Evolutionary conservation across 257 asterid genomes (phyloP).

Genomic region (Jacaranda mimosifolia): DNA sequence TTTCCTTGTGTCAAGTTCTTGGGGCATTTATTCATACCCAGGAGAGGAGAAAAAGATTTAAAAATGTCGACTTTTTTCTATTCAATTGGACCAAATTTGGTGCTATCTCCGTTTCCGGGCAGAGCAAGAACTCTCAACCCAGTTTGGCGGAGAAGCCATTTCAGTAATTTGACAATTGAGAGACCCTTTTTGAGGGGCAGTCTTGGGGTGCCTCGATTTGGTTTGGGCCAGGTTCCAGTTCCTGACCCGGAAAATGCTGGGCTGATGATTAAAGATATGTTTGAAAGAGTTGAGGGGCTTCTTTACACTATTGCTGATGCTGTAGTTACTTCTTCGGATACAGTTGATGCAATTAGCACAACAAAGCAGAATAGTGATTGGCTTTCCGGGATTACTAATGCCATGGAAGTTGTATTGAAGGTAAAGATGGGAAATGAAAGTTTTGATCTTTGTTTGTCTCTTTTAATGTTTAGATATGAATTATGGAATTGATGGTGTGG

Average conservation of each 20-base stretch:
- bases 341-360: constrained; percentile 56
- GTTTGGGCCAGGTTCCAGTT: constrained; percentile 80
- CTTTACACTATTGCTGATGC: constrained; percentile 93
- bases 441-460: constrained; percentile 11
- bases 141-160: constrained; percentile 50
- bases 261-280: constrained; percentile 59
- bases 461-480: constrained; percentile 11
- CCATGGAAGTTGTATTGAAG: constrained; percentile 94
- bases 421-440: constrained; percentile 39
- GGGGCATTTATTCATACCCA: constrained; percentile 16
- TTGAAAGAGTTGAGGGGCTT: constrained; percentile 80
- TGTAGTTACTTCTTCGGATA: constrained; percentile 68
- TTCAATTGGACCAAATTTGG: constrained; percentile 59
- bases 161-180: constrained; percentile 48
- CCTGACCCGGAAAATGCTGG: constrained; percentile 73
- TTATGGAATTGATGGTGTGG: constrained; percentile 27
- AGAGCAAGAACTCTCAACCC: constrained; percentile 53
- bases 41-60: neutral
- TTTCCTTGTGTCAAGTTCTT: neutral
- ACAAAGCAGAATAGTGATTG: constrained; percentile 81
- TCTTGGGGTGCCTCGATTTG: constrained; percentile 70
- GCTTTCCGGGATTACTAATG: constrained; percentile 94
- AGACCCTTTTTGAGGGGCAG: constrained; percentile 60
- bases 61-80: constrained; percentile 62
- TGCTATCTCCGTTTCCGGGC: constrained; percentile 59